Evolutionary conservation across 1,284 basidiomycete genomes (phyloP).

Genomic region (Sporisorium graminicola): DNA sequence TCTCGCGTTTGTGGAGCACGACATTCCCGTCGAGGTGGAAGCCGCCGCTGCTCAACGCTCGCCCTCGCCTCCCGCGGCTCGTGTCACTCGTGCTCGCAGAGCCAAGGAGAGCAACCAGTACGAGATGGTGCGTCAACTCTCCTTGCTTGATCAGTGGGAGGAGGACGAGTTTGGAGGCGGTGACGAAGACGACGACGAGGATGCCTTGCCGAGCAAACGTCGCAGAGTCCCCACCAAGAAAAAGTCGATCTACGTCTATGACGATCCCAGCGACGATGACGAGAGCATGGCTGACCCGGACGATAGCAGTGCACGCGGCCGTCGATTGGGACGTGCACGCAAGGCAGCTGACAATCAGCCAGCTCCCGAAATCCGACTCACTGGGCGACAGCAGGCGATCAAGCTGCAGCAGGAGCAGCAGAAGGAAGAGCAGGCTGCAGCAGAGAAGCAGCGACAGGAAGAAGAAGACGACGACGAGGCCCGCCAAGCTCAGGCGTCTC

Average conservation of each 20-base stretch:
- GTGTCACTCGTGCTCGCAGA: constrained; percentile 29
- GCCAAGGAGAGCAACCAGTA: constrained; percentile 42
- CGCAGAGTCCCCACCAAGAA: constrained; percentile 15
- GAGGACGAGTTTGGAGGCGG: constrained; percentile 39
- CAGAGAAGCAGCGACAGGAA: constrained; percentile 21
- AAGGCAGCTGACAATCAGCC: constrained; percentile 16
- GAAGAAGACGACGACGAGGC: constrained; percentile 11
- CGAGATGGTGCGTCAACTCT: constrained; percentile 36
- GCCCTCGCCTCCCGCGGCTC: constrained; percentile 20
- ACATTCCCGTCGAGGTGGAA: constrained; percentile 40
- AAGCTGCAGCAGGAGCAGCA: constrained; percentile 48
- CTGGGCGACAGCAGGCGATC: constrained; percentile 49
- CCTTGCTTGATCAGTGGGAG: constrained; percentile 40
- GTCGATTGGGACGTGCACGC: constrained; percentile 19
- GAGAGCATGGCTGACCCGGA: constrained; percentile 47
- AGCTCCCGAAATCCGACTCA: constrained; percentile 31
- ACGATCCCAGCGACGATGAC: constrained; percentile 41
- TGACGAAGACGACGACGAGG: constrained; percentile 17
- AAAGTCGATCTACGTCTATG: constrained; percentile 50
- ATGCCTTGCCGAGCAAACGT: constrained; percentile 16
- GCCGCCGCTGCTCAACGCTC: constrained; percentile 35
- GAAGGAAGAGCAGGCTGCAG: constrained; percentile 33
- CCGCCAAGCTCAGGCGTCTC: constrained; percentile 1
- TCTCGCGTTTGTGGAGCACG: constrained; percentile 45
- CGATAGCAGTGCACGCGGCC: constrained; percentile 9